Evolutionary conservation across 148 eudicot genomes (phyloP), one percentile per base, ranked within the genome.

Genomic region (Pouteria glomerata): DNA sequence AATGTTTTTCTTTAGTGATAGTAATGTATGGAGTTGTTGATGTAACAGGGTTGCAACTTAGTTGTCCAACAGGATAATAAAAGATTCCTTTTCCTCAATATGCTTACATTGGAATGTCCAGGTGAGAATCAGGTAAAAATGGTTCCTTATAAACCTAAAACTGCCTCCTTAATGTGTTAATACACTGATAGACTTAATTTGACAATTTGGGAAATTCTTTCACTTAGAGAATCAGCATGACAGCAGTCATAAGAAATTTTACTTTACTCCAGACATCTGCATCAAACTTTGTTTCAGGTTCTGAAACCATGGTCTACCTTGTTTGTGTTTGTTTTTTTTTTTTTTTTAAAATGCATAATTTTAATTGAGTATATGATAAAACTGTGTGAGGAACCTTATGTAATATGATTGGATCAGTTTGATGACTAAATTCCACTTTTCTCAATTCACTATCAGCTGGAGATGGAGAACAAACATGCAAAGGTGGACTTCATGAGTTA

Each of bases 31-130:
- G 31, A 26, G 16, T 59, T 78, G 3, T 66, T 67, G 50, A 23
- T 51, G 52, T 75, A 31, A 57, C 89, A 93, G 98, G 98, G 98
- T 61, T 94, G 98, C 89, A 91, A 94, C 80, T 81, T 94, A 79
- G 74, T 73, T 70, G 85, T 76, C 50, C 96, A 91, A 62, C 79
- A 81, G 85, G 96, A 91, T 74, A 86, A 77, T 78, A 77, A 80
- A 67, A 89, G 91, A 79, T 91, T 94, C 31, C 18, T 89, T 72
- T 89, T 87, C 85, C 82, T 89, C 57, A 96, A 94, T 80, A 85
- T 89, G 97, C 97, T 89, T 68, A 81, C 70, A 82, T 69, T 80
- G 55, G 86, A 90, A 66, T 84, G 78, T 67, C 72, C 86, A 76
- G 96, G 95, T 91, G 86, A 87, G 84, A 68, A 76, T 70, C 75